Conservation (phyloP, 2,329 filamentous ascomycete species). For the Alternaria burnsii region DNA sequence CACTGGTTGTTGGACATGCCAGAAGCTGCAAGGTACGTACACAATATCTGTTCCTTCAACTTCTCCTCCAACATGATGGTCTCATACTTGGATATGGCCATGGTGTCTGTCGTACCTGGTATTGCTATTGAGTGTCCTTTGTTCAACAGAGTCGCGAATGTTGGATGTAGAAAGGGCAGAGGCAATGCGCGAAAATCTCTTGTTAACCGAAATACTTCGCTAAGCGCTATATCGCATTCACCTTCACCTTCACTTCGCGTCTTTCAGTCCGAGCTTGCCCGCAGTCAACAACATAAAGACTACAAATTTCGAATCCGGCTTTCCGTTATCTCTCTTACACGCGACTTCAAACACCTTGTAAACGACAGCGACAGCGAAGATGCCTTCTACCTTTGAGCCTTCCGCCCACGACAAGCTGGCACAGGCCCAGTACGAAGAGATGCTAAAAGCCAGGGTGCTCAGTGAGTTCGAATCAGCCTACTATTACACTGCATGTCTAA, state of each 20-base stretch:
- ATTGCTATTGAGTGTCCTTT: background rate
- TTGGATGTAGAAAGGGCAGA: background rate
- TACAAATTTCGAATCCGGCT: rapidly evolving
- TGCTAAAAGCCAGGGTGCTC: too few relatives aligned
- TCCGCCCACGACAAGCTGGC: too few relatives aligned
- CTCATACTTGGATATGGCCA: background rate
- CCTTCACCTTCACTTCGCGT: background rate
- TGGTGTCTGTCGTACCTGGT: rapidly evolving
- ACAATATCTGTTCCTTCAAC: background rate
- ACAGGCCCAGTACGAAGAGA: too few relatives aligned
- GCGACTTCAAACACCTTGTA: too few relatives aligned
- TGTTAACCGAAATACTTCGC: background rate
- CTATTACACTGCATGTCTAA: too few relatives aligned
- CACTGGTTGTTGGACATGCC: rapidly evolving
- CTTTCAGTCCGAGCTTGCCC: background rate
- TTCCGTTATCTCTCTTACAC: rapidly evolving
- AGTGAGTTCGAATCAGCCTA: too few relatives aligned
- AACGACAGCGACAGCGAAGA: too few relatives aligned
- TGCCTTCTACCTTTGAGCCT: too few relatives aligned
- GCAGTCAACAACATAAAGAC: too few relatives aligned
- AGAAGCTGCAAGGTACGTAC: rapidly evolving
- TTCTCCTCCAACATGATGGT: background rate
- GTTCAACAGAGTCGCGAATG: background rate
- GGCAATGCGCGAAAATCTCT: background rate
- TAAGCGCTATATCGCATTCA: background rate